Percentiles rank a stretch among this genome's conserved stretches.
These are phyloP conservation scores for Apiotrichum sp. DNA, from an alignment of 1,284 basidiomycete genomes.

Conservation along the genomic window DNA sequence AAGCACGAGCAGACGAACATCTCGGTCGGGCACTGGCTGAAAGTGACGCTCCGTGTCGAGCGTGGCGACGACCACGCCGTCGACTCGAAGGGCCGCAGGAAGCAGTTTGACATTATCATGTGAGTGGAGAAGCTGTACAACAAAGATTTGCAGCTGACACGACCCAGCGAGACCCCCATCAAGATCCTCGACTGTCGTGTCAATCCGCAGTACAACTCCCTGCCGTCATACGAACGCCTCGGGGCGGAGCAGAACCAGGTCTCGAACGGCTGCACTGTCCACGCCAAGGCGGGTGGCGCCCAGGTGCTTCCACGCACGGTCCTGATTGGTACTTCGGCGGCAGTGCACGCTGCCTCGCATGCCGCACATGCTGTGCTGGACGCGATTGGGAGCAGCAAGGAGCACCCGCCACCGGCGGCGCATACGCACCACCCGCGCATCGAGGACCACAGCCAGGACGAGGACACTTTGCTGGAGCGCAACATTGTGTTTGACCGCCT, in stretches of 20 bases:
- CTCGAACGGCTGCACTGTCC: slow-evolving; percentile 30
- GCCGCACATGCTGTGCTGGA: neutral
- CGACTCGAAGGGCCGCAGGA: slow-evolving; percentile 65
- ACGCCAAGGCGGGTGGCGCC: slow-evolving; percentile 15
- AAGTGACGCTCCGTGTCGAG: slow-evolving; percentile 78
- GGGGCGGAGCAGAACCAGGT: slow-evolving; percentile 6
- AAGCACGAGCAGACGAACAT: slow-evolving; percentile 77
- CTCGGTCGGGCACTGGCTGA: slow-evolving; percentile 68
- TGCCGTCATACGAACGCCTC: slow-evolving; percentile 53
- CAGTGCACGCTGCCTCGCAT: neutral
- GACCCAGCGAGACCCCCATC: slow-evolving; percentile 45
- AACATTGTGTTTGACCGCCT: slow-evolving; percentile 52
- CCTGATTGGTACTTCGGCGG: slow-evolving; percentile 1
- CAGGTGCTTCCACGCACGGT: neutral
- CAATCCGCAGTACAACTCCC: slow-evolving; percentile 66
- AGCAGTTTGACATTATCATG: slow-evolving; percentile 83
- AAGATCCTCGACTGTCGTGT: slow-evolving; percentile 59
- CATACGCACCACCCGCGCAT: neutral
- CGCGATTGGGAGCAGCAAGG: neutral
- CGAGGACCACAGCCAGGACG: slow-evolving; percentile 1
- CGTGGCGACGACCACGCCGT: slow-evolving; percentile 62
- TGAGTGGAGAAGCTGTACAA: slow-evolving; percentile 15
- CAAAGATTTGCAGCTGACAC: too few relatives aligned
- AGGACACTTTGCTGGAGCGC: slow-evolving; percentile 42
- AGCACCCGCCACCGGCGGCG: neutral